Evolutionary conservation across 352 stramenopile genomes (phyloP), one percentile per base, ranked within the genome.

Genomic region (Pythium apleroticum): DNA sequence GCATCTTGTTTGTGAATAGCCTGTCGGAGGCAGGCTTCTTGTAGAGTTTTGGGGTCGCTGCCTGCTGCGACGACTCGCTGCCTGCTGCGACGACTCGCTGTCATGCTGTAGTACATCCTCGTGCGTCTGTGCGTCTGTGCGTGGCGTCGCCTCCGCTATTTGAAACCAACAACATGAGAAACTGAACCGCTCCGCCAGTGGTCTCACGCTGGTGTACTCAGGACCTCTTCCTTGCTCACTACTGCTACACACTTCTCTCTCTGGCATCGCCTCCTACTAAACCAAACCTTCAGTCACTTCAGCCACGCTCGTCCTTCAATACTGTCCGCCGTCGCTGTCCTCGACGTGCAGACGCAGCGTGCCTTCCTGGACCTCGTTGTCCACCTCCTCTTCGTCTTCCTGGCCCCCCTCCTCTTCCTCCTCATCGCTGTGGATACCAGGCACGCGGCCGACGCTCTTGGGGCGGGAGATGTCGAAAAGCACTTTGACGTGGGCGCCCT

Each of bases 1-100:
- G 86, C 50, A 91, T 94, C 68, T 66, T 93, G 72, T 95, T 95
- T 70, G 88, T 96, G 45, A 96, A 96, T 63, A 95, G 84, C 71
- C 65, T 96, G 67, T 93, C 88, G 30, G 88, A 96, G 65, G 88
- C 88, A 31, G 88, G 88, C 24, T 96, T 96, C 50, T 72, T 96
- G 39, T 96, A 71, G 68, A 43, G 56, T 31, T 45, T 24, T 60
- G 31, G n/a, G 25, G 12, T 24, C 30, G 20, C 54, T 33, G 30
- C n/a, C n/a, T n/a, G n/a, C n/a, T n/a, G n/a, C n/a, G n/a, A n/a
- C n/a, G n/a, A n/a, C n/a, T n/a, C n/a, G n/a, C n/a, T n/a, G n/a
- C n/a, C n/a, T n/a, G n/a, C n/a, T n/a, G n/a, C n/a, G n/a, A n/a
- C 30, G 31, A 30, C 24, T 56, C 20, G 30, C 35, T 41, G 35